These are phyloP conservation scores for Cicer judaicum DNA, from an alignment of 306 rosid genomes.

Conservation along the genomic window DNA sequence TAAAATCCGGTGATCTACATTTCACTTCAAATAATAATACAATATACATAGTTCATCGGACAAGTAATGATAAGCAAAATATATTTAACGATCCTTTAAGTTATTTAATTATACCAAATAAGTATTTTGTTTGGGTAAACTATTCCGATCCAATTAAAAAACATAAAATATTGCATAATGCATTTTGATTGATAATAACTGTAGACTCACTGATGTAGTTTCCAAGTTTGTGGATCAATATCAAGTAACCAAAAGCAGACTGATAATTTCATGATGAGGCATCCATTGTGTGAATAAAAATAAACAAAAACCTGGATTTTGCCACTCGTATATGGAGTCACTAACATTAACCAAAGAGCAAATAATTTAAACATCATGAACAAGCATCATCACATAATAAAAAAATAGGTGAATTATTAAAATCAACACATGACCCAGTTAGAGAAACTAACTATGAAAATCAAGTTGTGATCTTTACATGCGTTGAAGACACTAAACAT, in stretches of 20 bases:
- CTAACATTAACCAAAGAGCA: not conserved
- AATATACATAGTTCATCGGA: not conserved
- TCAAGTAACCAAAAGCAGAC: conserved; percentile 8
- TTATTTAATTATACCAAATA: no score
- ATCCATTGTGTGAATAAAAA: conserved; percentile 3
- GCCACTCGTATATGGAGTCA: not conserved
- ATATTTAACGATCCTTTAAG: no score
- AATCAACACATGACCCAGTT: conserved; percentile 12
- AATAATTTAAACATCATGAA: not conserved
- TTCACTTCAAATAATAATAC: not conserved
- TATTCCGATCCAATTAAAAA: no score
- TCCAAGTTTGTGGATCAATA: not conserved
- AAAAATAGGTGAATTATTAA: not conserved
- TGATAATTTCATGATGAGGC: conserved; percentile 22
- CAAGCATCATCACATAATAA: not conserved
- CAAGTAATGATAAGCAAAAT: not conserved
- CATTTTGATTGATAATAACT: no score
- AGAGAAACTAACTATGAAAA: conserved; percentile 12
- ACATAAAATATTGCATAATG: no score
- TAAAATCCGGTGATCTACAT: conserved; percentile 27
- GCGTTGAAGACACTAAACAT: conserved; percentile 3
- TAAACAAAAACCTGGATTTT: not conserved
- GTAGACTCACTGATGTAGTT: not conserved
- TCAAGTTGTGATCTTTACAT: conserved; percentile 17
- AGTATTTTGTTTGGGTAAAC: no score